Evolutionary conservation across 192 early-diverging fungal species (phyloP).

Genomic region (Backusella australiensis): DNA sequence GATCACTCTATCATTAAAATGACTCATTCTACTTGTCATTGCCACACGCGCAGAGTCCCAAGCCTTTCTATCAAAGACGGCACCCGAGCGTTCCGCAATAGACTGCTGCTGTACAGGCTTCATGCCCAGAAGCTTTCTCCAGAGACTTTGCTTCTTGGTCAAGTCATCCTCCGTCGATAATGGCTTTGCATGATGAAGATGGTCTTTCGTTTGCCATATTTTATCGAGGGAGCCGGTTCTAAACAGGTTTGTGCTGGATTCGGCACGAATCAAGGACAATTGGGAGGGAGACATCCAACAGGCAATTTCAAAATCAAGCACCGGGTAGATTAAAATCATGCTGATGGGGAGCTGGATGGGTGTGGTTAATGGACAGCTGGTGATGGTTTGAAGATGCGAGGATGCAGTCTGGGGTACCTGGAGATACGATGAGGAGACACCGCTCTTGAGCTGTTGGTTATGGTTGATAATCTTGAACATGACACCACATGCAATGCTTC

Average conservation of each 20-base stretch:
- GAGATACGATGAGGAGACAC: slow-evolving; percentile 10
- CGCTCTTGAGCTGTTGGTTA: slow-evolving; percentile 24
- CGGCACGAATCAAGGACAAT: slow-evolving; percentile 59
- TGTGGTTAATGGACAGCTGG: background rate
- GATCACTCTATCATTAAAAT: slow-evolving; percentile 86
- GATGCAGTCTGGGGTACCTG: background rate
- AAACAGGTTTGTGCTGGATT: slow-evolving; percentile 43
- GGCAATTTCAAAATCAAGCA: slow-evolving; percentile 85
- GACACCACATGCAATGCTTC: slow-evolving; percentile 76
- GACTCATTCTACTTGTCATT: slow-evolving; percentile 74
- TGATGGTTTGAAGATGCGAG: background rate
- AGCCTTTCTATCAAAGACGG: slow-evolving; percentile 21
- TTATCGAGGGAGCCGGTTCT: slow-evolving; percentile 21
- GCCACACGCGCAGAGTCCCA: slow-evolving; percentile 55
- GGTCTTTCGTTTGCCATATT: slow-evolving; percentile 53
- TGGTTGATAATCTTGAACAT: slow-evolving; percentile 74
- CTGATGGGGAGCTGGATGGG: slow-evolving; percentile 67
- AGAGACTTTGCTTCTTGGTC: slow-evolving; percentile 34
- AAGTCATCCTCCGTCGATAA: slow-evolving; percentile 49
- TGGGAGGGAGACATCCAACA: slow-evolving; percentile 86
- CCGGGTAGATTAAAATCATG: slow-evolving; percentile 84
- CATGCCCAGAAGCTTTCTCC: slow-evolving; percentile 26
- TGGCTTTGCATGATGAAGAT: slow-evolving; percentile 68
- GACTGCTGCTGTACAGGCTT: slow-evolving; percentile 17
- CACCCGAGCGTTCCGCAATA: background rate